Conservation (phyloP, 2,329 filamentous ascomycete genomes). For the Botrytis deweyae region DNA sequence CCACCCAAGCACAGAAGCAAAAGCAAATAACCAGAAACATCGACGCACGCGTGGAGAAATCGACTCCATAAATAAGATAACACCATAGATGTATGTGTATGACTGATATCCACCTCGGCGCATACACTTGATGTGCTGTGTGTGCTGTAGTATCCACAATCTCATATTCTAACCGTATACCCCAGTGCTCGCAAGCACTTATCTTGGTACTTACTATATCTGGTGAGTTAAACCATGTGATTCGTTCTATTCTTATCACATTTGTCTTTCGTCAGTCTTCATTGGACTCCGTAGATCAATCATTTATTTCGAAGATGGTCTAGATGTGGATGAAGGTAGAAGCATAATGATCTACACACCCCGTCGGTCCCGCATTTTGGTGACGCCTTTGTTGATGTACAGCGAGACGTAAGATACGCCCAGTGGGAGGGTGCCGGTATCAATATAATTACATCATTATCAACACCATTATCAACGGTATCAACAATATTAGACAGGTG, state of each 20-base stretch:
- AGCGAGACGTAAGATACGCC: background rate
- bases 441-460: background rate
- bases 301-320: background rate
- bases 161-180: background rate
- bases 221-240: background rate
- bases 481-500: background rate
- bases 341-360: background rate
- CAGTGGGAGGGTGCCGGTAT: background rate
- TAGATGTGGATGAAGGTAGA: background rate
- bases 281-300: background rate
- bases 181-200: background rate
- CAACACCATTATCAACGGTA: background rate
- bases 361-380: background rate
- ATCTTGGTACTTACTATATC: background rate
- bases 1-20: background rate
- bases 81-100: background rate
- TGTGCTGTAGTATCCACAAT: background rate
- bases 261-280: background rate
- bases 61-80: background rate
- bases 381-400: background rate
- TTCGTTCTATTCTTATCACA: background rate
- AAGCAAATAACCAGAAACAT: background rate
- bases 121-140: background rate
- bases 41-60: background rate
- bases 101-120: background rate